Evolutionary conservation across 2,329 filamentous ascomycete genomes (phyloP), one percentile per base, ranked within the genome.

Genomic region (Xenoacremonium recifei): DNA sequence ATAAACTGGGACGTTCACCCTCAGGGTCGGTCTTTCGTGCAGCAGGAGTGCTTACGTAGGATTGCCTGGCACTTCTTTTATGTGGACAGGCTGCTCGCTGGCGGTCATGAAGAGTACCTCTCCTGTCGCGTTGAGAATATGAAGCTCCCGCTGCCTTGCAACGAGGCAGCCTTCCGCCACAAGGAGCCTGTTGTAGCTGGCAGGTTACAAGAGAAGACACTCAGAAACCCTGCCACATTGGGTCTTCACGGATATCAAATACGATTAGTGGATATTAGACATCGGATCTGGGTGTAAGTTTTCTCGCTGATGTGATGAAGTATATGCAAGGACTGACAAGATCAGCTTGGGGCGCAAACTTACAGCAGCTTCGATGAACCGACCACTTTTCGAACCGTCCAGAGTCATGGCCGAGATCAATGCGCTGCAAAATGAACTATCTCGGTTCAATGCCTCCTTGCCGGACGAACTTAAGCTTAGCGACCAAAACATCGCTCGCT

Each of bases 81-180:
- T 33, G 48, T 68, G 33, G 67, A 70, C 37, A 61, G 67, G 6
- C 47, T 66, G 18, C 56, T 69, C 10, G 65, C 67, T 2, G 65
- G 62, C 3, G 67, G 67, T 2, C 70, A 67, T 34, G 66, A 69
- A 19, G 66, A 68, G 36, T 68, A 70, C 42, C 60, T 70, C 16
- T 57, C 58, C 11, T 64, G 63, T 21, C 59, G 62, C 10, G 58
- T 63, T 5, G 61, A 68, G 12, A 62, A 61, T 21, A 67, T 69
- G 63, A 64, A 62, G 43, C 63, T 70, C 6, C 53, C 62, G 2
- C 45, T 69, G 16, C 67, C 67, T 6, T 66, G 64, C 38, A 52
- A 51, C 13, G 61, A 69, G 39, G 45, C 57, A 3, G 58, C 61
- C 3, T 66, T 66, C 34, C 55, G 54, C 15, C 59, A 65, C 20